These are phyloP conservation scores for Chlorella sorokiniana DNA, from an alignment of 139 green algal genomes.

Conservation along the genomic window DNA sequence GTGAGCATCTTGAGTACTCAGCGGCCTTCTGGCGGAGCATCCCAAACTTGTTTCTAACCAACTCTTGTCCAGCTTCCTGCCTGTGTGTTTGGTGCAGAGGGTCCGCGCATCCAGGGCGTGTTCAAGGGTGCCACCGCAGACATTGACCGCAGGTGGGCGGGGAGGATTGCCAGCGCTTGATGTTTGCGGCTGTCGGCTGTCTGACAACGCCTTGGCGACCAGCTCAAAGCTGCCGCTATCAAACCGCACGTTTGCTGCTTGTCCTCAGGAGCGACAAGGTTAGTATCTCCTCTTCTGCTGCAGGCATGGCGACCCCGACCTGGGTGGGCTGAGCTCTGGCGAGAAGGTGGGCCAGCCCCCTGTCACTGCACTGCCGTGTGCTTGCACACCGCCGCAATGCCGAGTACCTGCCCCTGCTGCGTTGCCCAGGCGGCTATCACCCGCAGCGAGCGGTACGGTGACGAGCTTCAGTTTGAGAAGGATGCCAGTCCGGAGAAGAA, in stretches of 20 bases:
- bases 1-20: too few species aligned
- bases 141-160: too few species aligned
- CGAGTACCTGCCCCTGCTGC: not conserved
- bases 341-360: not conserved
- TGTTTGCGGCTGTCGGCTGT: too few species aligned
- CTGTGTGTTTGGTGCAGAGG: not conserved
- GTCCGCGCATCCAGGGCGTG: conserved; percentile 27
- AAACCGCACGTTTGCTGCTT: too few species aligned
- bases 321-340: conserved; percentile 19
- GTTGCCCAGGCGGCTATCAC: conserved; percentile 1
- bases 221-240: too few species aligned
- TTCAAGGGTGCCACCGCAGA: conserved; percentile 38
- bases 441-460: not conserved
- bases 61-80: not conserved
- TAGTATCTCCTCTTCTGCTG: too few species aligned
- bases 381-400: not conserved
- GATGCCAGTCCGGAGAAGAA: conserved; percentile 21
- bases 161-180: too few species aligned
- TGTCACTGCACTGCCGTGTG: not conserved
- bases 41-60: not conserved
- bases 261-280: too few species aligned
- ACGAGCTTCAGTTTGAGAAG: conserved; percentile 29
- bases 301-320: conserved; percentile 32
- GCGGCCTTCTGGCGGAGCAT: not conserved
- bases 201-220: too few species aligned